These are phyloP conservation scores for Chaetomium cochliodes DNA, from an alignment of 495 filamentous ascomycete genomes.

Conservation along the genomic window DNA sequence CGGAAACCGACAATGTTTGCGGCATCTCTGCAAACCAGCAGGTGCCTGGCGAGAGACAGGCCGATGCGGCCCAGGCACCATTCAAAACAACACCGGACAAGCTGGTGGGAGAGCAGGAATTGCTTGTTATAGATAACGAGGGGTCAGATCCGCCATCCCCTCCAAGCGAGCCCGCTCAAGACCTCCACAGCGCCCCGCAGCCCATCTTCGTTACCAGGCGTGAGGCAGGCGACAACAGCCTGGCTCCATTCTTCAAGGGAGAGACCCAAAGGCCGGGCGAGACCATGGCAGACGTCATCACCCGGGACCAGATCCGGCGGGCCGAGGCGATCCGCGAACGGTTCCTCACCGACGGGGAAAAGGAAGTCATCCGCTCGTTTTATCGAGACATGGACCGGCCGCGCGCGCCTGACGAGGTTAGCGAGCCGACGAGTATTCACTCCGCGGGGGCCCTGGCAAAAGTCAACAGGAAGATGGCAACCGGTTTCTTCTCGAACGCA, in stretches of 20 bases:
- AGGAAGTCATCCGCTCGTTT: neutral
- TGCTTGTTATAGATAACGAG: neutral
- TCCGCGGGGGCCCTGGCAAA: neutral
- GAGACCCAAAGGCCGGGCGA: neutral
- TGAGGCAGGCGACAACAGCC: neutral
- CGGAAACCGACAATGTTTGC: neutral
- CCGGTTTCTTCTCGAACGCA: neutral
- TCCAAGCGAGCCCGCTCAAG: neutral
- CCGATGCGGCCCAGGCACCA: neutral
- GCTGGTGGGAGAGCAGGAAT: neutral
- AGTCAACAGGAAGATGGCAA: neutral
- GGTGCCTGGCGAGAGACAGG: neutral
- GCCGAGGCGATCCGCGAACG: neutral
- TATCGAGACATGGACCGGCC: neutral
- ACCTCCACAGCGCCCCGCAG: neutral
- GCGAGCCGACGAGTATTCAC: neutral
- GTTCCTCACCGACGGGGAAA: neutral
- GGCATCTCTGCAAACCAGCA: neutral
- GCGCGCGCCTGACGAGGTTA: neutral
- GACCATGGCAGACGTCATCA: neutral
- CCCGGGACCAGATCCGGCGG: conserved; percentile 13
- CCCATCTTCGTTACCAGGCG: neutral
- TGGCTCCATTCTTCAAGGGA: neutral
- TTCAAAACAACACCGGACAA: neutral
- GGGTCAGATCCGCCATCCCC: neutral